These are phyloP conservation scores for Galerina sulciceps DNA, from an alignment of 768 basidiomycete genomes.

Conservation along the genomic window DNA sequence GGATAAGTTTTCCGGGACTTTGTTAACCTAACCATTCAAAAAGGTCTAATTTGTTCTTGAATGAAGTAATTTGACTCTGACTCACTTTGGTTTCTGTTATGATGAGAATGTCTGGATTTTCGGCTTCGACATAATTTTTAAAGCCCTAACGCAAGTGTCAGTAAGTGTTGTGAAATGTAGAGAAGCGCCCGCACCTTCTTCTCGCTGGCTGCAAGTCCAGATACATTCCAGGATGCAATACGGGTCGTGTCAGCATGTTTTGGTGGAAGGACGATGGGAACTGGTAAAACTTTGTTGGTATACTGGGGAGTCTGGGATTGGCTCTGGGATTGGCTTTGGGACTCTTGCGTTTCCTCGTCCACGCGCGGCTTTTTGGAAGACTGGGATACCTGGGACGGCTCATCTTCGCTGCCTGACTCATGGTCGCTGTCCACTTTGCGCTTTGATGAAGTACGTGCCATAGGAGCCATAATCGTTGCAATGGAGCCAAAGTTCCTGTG, in stretches of 20 bases:
- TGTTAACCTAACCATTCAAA: slow-evolving; percentile 59
- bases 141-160: slow-evolving; percentile 60
- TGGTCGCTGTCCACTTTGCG: slow-evolving; percentile 28
- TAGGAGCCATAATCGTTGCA: slow-evolving; percentile 16
- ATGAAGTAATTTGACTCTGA: neutral
- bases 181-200: slow-evolving; percentile 62
- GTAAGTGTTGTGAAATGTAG: neutral
- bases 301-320: slow-evolving; percentile 9
- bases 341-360: neutral
- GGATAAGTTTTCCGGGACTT: slow-evolving; percentile 62
- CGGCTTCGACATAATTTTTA: slow-evolving; percentile 80
- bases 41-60: no score
- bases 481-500: neutral
- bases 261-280: slow-evolving; percentile 58
- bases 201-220: slow-evolving; percentile 71
- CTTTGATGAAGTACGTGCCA: slow-evolving; percentile 31
- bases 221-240: slow-evolving; percentile 81
- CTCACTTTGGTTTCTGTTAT: slow-evolving; percentile 85
- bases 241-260: slow-evolving; percentile 51
- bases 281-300: slow-evolving; percentile 76
- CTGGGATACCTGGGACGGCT: slow-evolving; percentile 15
- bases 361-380: slow-evolving; percentile 28
- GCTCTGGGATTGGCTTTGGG: neutral
- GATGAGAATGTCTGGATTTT: slow-evolving; percentile 83
- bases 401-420: slow-evolving; percentile 30